These are phyloP conservation scores for Colletotrichum sp. DNA, from an alignment of 2,329 filamentous ascomycete genomes.

Conservation along the genomic window DNA sequence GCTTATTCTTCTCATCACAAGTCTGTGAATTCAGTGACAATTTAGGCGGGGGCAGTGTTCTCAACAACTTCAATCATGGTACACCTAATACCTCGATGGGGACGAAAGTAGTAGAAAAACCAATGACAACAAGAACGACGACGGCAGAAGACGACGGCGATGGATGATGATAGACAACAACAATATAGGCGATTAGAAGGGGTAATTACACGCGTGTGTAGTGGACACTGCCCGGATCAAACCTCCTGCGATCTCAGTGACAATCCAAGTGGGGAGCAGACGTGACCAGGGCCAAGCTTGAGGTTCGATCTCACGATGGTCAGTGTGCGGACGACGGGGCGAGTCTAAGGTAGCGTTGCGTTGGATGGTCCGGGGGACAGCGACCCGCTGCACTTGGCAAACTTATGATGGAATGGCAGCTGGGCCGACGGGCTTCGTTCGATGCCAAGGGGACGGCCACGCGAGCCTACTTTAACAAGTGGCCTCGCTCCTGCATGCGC, in stretches of 20 bases:
- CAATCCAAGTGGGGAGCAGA: not conserved
- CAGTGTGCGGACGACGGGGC: constrained; percentile 3
- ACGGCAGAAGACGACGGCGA: no score
- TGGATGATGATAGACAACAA: no score
- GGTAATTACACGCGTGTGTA: no score
- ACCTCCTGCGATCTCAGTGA: not conserved
- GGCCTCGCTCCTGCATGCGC: not conserved
- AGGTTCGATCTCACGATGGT: constrained; percentile 12
- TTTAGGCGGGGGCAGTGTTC: not conserved
- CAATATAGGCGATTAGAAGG: no score
- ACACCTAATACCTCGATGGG: no score
- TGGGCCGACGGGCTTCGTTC: not conserved
- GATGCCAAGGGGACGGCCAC: not conserved
- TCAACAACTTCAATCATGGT: no score
- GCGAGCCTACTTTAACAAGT: not conserved
- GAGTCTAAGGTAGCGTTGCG: not conserved
- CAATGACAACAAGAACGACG: no score
- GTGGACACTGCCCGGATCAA: no score
- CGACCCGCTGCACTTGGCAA: not conserved
- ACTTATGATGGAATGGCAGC: not conserved
- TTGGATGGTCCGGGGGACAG: not conserved
- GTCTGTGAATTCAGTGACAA: not conserved
- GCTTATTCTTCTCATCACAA: not conserved
- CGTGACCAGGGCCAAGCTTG: constrained; percentile 1
- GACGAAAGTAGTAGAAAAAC: no score